Evolutionary conservation across 768 basidiomycete genomes (phyloP).

Genomic region (Mycena vulgaris): DNA sequence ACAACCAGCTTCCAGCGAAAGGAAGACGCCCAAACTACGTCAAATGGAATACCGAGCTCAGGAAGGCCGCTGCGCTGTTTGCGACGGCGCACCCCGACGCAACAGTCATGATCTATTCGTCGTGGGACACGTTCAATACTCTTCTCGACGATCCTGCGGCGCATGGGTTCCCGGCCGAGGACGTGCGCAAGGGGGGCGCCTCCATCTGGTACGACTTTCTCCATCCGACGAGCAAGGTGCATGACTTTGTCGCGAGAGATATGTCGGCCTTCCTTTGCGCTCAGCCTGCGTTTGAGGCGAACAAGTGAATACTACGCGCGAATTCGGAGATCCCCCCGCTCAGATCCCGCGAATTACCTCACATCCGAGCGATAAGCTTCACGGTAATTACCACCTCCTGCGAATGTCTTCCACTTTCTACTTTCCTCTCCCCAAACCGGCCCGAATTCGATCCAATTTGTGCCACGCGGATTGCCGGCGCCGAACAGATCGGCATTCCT

Average conservation of each 20-base stretch:
- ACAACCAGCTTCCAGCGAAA: neutral
- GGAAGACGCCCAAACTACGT: slow-evolving; percentile 16
- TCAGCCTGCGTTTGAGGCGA: neutral
- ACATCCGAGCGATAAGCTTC: neutral
- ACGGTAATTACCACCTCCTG: no score
- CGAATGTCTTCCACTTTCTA: neutral
- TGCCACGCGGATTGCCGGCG: no score
- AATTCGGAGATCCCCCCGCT: neutral
- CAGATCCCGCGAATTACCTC: no score
- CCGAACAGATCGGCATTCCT: no score
- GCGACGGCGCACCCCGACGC: slow-evolving; percentile 48
- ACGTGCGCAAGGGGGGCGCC: slow-evolving; percentile 43
- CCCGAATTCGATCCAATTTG: no score
- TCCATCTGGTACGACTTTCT: slow-evolving; percentile 55
- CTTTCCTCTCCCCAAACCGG: neutral
- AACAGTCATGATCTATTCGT: slow-evolving; percentile 56
- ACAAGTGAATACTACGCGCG: neutral
- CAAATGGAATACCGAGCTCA: slow-evolving; percentile 56
- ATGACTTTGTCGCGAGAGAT: slow-evolving; percentile 53
- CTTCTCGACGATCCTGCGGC: slow-evolving; percentile 53
- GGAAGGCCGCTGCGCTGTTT: slow-evolving; percentile 44
- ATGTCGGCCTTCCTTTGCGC: slow-evolving; percentile 44
- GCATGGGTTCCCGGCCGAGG: slow-evolving; percentile 48
- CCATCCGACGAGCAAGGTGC: slow-evolving; percentile 57
- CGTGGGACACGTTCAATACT: slow-evolving; percentile 55